These are phyloP conservation scores for Sporothrix brunneoviolacea DNA, from an alignment of 2,329 filamentous ascomycete species.

Conservation along the genomic window DNA sequence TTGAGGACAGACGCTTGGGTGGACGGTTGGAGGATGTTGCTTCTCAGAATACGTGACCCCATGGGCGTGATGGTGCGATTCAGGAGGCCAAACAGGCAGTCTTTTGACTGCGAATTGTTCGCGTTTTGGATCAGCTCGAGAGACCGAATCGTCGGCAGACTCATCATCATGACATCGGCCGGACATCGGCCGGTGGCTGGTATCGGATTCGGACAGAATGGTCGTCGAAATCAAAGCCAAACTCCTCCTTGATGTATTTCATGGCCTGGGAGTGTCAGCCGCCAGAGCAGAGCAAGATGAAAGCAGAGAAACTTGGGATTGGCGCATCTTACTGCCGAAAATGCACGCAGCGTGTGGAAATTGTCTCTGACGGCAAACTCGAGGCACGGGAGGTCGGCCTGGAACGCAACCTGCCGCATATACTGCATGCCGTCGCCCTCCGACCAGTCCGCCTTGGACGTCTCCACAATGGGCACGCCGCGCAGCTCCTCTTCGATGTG, in stretches of 20 bases:
- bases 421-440: slow-evolving; percentile 71
- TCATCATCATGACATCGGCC: slow-evolving; percentile 93
- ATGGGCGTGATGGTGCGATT: slow-evolving; percentile 84
- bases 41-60: slow-evolving; percentile 76
- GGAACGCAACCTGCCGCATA: slow-evolving; percentile 71
- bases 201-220: slow-evolving; percentile 83
- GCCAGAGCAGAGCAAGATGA: neutral
- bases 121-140: slow-evolving; percentile 88
- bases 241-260: slow-evolving; percentile 69
- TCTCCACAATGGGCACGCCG: slow-evolving; percentile 47
- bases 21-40: slow-evolving; percentile 82
- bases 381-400: slow-evolving; percentile 72
- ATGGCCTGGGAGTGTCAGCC: slow-evolving; percentile 51
- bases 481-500: slow-evolving; percentile 15
- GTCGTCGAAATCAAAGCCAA: slow-evolving; percentile 62
- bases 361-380: slow-evolving; percentile 75
- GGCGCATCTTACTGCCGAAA: slow-evolving; percentile 63
- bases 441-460: slow-evolving; percentile 73
- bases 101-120: slow-evolving; percentile 67
- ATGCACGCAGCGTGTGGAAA: slow-evolving; percentile 77
- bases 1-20: slow-evolving; percentile 61
- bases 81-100: slow-evolving; percentile 76
- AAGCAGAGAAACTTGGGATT: neutral
- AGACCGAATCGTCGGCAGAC: slow-evolving; percentile 77
- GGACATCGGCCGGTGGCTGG: slow-evolving; percentile 78